phyloP scores from a whole-genome alignment of 768 basidiomycete genomes.

The Termitomyces sp. region DNA sequence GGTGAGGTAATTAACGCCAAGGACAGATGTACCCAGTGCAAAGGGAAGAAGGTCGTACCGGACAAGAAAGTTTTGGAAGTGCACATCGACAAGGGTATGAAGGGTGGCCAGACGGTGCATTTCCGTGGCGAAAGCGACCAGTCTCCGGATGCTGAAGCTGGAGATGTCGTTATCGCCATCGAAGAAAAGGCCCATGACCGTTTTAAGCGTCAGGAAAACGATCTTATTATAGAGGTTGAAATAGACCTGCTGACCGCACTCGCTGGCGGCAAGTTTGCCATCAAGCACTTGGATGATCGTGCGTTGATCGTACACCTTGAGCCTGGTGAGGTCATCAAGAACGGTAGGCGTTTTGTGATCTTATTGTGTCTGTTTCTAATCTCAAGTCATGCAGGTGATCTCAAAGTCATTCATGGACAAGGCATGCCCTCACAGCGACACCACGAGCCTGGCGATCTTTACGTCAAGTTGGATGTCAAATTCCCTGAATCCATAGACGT shows the following conservation, averaged over 20 bases:
- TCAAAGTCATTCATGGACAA: constrained; percentile 90
- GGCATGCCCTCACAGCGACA: constrained; percentile 99
- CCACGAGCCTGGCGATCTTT: constrained; percentile 94
- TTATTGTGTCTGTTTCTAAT: not conserved
- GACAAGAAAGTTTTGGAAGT: constrained; percentile 98
- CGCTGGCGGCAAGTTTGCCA: constrained; percentile 84
- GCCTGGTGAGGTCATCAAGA: constrained; percentile 89
- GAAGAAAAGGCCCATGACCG: constrained; percentile 89
- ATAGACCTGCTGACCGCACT: constrained; percentile 91
- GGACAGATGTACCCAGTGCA: constrained; percentile 88
- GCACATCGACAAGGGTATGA: constrained; percentile 98
- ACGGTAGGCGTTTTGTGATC: constrained; percentile 55
- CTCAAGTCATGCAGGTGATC: constrained; percentile 47
- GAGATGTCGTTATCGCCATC: constrained; percentile 91
- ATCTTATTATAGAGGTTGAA: constrained; percentile 83
- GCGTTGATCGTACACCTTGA: constrained; percentile 76
- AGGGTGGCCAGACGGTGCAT: constrained; percentile 83
- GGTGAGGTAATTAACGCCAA: constrained; percentile 94
- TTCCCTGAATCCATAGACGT: constrained; percentile 85
- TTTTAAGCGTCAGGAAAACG: constrained; percentile 86
- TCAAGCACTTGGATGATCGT: constrained; percentile 93
- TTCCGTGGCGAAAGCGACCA: constrained; percentile 93
- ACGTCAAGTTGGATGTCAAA: constrained; percentile 76
- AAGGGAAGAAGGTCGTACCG: constrained; percentile 89
- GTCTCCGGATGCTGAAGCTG: constrained; percentile 80